Conservation (phyloP, 208 protist species). For the Leishmania turanica region DNA sequence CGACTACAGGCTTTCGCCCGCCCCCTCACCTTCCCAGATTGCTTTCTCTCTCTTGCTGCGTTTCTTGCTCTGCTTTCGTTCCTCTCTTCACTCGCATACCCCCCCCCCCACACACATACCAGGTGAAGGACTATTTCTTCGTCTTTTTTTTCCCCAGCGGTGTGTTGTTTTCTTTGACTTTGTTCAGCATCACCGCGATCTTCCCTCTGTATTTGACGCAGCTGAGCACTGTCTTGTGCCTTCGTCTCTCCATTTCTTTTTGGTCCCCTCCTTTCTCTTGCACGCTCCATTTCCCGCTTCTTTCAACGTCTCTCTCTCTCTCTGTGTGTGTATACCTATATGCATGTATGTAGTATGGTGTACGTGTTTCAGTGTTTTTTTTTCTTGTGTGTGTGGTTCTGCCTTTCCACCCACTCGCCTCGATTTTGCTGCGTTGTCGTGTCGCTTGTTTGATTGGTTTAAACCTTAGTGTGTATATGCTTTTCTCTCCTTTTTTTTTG, state of each 20-base stretch:
- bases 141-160: not conserved
- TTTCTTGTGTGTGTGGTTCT: not conserved
- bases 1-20: not conserved
- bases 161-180: not conserved
- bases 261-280: not conserved
- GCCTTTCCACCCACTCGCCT: not conserved
- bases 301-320: not conserved
- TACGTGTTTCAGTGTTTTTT: too few relatives aligned
- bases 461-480: not conserved
- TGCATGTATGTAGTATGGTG: not conserved
- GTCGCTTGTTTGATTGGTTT: not conserved
- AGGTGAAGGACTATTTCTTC: not conserved
- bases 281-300: not conserved
- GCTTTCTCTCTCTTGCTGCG: not conserved
- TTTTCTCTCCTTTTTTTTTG: not conserved
- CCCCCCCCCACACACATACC: not conserved
- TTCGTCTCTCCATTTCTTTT: not conserved
- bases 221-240: not conserved
- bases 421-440: not conserved
- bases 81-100: not conserved
- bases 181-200: not conserved
- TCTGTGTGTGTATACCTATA: not conserved
- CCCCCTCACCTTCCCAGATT: not conserved
- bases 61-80: not conserved
- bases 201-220: not conserved